A percentile compares a stretch with the other conserved stretches of the same genome.
phyloP scores from a whole-genome alignment of 192 early-diverging fungal genomes.

The Entophlyctis helioformis region DNA sequence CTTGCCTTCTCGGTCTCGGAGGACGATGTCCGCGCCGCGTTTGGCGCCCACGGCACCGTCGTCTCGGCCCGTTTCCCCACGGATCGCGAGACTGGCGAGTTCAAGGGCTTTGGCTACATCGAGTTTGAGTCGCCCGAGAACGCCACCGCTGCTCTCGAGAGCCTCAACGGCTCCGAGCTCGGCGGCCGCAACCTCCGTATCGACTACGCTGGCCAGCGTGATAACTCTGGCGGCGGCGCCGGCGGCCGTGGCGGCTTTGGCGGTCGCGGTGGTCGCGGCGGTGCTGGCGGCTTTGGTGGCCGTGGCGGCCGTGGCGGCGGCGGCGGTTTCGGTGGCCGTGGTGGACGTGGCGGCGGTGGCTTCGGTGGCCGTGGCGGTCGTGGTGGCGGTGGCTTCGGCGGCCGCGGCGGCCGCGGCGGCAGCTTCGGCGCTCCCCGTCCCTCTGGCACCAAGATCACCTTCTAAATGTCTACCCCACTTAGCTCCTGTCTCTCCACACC shows the following conservation, averaged over 20 bases:
- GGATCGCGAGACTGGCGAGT: conserved; percentile 58
- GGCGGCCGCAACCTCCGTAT: conserved; percentile 73
- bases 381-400: conserved; percentile 11
- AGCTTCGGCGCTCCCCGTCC: conserved; percentile 6
- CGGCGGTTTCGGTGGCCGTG: conserved; percentile 30
- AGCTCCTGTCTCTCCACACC: too few relatives aligned
- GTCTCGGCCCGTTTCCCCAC: conserved; percentile 56
- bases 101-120: conserved; percentile 56
- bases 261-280: conserved; percentile 32
- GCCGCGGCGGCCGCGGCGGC: conserved; percentile 17
- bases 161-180: conserved; percentile 65
- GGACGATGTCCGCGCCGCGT: conserved; percentile 40
- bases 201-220: conserved; percentile 58
- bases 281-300: conserved; percentile 30
- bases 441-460: conserved; percentile 26
- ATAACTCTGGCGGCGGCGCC: conserved; percentile 17
- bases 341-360: conserved; percentile 27
- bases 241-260: conserved; percentile 22
- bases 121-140: conserved; percentile 29
- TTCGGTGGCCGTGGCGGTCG: conserved; percentile 32
- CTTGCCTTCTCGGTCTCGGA: conserved; percentile 56
- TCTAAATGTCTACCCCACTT: too few relatives aligned
- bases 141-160: conserved; percentile 48
- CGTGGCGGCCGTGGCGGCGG: conserved; percentile 27
- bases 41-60: conserved; percentile 48